Evolutionary conservation across 257 asterid genomes (phyloP).

Genomic region (Salvia hispanica): DNA sequence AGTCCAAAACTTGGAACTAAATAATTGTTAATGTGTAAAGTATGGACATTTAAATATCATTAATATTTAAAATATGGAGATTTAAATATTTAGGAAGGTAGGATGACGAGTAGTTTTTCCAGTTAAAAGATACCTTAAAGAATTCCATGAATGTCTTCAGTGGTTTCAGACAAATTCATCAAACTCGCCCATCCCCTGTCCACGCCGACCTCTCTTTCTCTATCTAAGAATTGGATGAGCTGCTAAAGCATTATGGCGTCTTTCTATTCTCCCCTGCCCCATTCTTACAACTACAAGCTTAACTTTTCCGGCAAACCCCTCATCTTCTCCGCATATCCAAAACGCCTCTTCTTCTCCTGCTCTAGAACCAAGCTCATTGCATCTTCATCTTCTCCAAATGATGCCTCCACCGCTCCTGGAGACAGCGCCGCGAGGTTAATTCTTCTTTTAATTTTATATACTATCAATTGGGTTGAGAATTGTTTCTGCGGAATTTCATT

Average conservation of each 20-base stretch:
- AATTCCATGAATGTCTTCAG: background rate
- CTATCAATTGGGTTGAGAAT: background rate
- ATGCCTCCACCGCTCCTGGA: constrained; percentile 37
- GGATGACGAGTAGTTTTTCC: background rate
- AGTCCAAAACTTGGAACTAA: too few species aligned
- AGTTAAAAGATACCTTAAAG: constrained; percentile 1
- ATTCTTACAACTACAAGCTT: constrained; percentile 29
- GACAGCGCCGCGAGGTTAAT: constrained; percentile 53
- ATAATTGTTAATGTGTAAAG: too few species aligned
- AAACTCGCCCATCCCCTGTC: background rate
- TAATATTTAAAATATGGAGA: too few species aligned
- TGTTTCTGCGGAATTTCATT: too few species aligned
- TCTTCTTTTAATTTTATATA: background rate
- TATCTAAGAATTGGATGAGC: constrained; percentile 20
- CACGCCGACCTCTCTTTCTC: background rate
- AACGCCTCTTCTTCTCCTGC: constrained; percentile 30
- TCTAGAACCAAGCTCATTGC: constrained; percentile 31
- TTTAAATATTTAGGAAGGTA: background rate
- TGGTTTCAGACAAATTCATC: constrained; percentile 21
- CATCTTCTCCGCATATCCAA: constrained; percentile 27
- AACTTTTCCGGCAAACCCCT: constrained; percentile 33
- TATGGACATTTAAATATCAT: too few species aligned
- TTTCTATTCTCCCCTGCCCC: constrained; percentile 38
- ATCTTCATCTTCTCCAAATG: constrained; percentile 48
- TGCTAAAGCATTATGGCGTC: constrained; percentile 41